phyloP scores from a whole-genome alignment of 495 filamentous ascomycete genomes.

The Amphirosellinia nigrospora region DNA sequence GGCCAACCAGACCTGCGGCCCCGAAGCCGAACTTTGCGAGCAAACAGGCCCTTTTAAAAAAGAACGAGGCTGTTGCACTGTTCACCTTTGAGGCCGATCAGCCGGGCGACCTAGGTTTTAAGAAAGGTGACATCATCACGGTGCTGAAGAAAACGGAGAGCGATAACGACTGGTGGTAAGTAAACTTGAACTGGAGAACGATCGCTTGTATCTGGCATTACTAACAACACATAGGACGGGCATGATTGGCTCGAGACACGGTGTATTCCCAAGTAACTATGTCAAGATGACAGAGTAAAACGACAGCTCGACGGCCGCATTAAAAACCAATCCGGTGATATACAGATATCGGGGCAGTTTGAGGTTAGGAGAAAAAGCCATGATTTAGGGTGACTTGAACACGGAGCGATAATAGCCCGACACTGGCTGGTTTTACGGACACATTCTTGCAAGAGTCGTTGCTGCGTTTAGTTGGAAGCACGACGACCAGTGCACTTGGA shows the following conservation, averaged over 20 bases:
- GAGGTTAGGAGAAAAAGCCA: not conserved
- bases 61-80: conserved; percentile 86
- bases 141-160: conserved; percentile 95
- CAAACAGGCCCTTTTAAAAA: conserved; percentile 69
- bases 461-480: not conserved
- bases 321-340: not conserved
- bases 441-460: not conserved
- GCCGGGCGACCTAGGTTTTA: conserved; percentile 89
- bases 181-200: conserved; percentile 8
- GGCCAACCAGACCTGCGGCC: conserved; percentile 74
- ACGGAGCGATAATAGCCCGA: not conserved
- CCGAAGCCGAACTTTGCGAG: conserved; percentile 83
- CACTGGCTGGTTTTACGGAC: not conserved
- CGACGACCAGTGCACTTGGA: not conserved
- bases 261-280: conserved; percentile 64
- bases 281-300: conserved; percentile 54
- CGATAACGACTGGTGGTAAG: conserved; percentile 87
- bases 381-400: not conserved
- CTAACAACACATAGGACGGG: conserved; percentile 56
- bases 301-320: not conserved
- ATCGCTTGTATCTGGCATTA: not conserved
- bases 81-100: conserved; percentile 95
- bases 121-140: conserved; percentile 98
- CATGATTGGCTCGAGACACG: conserved; percentile 58
- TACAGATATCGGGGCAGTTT: not conserved